Evolutionary conservation across 352 stramenopile species (phyloP).

Genomic region (Phytophthora citricola): DNA sequence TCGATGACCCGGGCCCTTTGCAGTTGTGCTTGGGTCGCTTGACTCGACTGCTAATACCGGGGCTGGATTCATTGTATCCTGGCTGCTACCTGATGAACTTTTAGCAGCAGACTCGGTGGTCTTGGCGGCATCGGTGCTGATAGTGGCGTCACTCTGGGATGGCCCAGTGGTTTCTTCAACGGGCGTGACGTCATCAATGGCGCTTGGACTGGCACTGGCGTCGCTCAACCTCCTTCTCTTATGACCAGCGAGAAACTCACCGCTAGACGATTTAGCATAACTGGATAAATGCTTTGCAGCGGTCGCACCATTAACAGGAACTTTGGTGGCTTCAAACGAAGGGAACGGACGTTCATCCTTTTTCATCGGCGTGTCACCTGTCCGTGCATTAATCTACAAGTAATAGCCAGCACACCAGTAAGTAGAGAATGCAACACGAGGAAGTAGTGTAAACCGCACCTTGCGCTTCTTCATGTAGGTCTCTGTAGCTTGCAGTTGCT

Average conservation of each 20-base stretch:
- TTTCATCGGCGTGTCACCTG: constrained; percentile 55
- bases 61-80: constrained; percentile 16
- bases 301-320: constrained; percentile 14
- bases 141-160: constrained; percentile 4
- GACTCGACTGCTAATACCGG: constrained; percentile 5
- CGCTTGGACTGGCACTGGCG: constrained; percentile 12
- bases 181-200: constrained; percentile 9
- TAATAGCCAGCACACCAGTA: not conserved
- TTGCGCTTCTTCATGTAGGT: constrained; percentile 61
- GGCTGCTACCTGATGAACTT: constrained; percentile 15
- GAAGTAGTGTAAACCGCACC: constrained; percentile 26
- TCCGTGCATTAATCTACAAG: constrained; percentile 44
- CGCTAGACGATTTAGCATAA: constrained; percentile 1
- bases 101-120: not conserved
- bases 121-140: constrained; percentile 6
- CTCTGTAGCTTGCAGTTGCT: constrained; percentile 46
- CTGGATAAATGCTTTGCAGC: constrained; percentile 1
- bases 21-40: constrained; percentile 8
- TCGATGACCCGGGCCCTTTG: constrained; percentile 3
- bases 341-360: constrained; percentile 43
- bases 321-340: constrained; percentile 48
- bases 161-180: constrained; percentile 6
- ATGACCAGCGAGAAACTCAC: constrained; percentile 7
- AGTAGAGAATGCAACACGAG: not conserved
- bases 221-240: constrained; percentile 36